These are phyloP conservation scores for Dryas octopetala DNA, from an alignment of 306 rosid genomes.

Conservation along the genomic window DNA sequence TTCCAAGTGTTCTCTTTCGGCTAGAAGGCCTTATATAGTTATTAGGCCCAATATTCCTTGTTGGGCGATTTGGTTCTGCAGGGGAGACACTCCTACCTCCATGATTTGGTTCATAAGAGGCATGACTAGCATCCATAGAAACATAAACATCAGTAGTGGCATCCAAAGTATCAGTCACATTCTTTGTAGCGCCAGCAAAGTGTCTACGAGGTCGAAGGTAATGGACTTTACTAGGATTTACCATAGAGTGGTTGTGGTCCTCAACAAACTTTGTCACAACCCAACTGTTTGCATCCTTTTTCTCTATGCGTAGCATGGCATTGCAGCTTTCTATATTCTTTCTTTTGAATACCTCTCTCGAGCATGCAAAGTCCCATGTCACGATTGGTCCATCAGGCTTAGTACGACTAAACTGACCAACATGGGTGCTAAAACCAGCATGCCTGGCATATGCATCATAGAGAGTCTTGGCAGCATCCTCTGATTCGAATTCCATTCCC, in stretches of 20 bases:
- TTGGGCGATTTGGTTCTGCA: conserved; percentile 41
- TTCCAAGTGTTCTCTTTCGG: conserved; percentile 64
- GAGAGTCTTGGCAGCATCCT: conserved; percentile 63
- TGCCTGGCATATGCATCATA: conserved; percentile 62
- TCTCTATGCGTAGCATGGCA: conserved; percentile 71
- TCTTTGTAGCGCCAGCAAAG: conserved; percentile 64
- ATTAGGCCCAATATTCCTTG: conserved; percentile 39
- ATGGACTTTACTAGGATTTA: conserved; percentile 51
- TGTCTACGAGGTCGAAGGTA: conserved; percentile 63
- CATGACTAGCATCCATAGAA: conserved; percentile 50
- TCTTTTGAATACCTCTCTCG: conserved; percentile 65
- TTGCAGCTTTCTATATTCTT: conserved; percentile 71
- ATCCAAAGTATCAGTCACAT: conserved; percentile 40
- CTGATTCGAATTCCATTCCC: conserved; percentile 69
- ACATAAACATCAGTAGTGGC: conserved; percentile 37
- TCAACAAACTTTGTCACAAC: conserved; percentile 63
- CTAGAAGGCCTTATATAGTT: conserved; percentile 41
- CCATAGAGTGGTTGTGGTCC: conserved; percentile 73
- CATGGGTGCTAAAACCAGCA: conserved; percentile 60
- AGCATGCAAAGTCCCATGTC: conserved; percentile 69
- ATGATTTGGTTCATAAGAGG: conserved; percentile 34
- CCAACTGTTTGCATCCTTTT: conserved; percentile 57
- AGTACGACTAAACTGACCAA: conserved; percentile 64
- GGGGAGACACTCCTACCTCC: conserved; percentile 54
- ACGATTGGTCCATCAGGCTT: conserved; percentile 78